Conservation (phyloP, 2,329 filamentous ascomycete species). For the Cercospora sojina region DNA sequence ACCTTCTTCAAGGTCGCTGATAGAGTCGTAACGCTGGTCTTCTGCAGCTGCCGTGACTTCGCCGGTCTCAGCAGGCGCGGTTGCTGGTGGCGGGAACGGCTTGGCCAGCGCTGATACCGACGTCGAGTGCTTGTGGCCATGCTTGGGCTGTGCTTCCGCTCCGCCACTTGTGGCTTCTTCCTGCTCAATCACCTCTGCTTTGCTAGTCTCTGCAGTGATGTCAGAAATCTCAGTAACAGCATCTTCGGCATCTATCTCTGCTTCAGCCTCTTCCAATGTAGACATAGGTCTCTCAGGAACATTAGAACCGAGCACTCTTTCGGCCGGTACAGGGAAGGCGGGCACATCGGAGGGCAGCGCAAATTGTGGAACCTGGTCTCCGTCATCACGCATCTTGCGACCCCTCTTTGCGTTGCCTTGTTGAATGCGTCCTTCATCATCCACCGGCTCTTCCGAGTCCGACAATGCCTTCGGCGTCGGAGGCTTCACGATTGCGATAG, state of each 20-base stretch:
- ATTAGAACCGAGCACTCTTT: conserved; percentile 30
- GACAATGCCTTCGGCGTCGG: conserved; percentile 33
- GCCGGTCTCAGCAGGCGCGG: not conserved
- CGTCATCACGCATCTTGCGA: conserved; percentile 64
- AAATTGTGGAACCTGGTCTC: conserved; percentile 73
- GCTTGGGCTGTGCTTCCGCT: conserved; percentile 10
- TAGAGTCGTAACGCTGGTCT: conserved; percentile 28
- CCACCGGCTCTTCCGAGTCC: conserved; percentile 47
- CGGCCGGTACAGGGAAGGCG: conserved; percentile 28
- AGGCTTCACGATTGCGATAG: conserved; percentile 70
- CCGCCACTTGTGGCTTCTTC: conserved; percentile 7
- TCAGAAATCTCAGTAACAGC: conserved; percentile 21
- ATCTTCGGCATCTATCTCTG: conserved; percentile 15
- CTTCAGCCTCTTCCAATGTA: conserved; percentile 17
- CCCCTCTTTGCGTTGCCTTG: conserved; percentile 70
- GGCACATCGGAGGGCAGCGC: conserved; percentile 51
- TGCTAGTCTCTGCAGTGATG: conserved; percentile 16
- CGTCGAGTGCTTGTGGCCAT: conserved; percentile 35
- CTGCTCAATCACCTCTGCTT: conserved; percentile 7
- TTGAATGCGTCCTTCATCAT: conserved; percentile 61
- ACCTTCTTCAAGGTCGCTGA: conserved; percentile 38
- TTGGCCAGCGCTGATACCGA: conserved; percentile 70
- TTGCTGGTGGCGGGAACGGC: conserved; percentile 57
- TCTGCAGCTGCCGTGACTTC: conserved; percentile 2
- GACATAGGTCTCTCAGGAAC: conserved; percentile 20